Percentiles rank a stretch among this genome's conserved stretches.
phyloP scores from a whole-genome alignment of 1,284 basidiomycete genomes.

The Fomitopsis schrenkii region DNA sequence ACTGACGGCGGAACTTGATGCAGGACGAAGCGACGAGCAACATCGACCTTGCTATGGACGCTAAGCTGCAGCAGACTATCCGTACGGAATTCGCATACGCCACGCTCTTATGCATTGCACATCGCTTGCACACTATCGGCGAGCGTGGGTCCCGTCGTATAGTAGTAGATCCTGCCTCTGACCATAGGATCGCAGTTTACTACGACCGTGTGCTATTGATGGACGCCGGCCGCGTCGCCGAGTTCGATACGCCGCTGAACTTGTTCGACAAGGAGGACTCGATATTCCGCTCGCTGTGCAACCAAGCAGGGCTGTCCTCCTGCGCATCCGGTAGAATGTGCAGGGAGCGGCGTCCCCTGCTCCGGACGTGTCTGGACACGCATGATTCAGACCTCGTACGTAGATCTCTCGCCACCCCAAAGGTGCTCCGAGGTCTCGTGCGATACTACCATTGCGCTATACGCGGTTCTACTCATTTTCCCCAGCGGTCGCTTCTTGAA shows the following conservation, averaged over 20 bases:
- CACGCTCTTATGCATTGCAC: constrained; percentile 72
- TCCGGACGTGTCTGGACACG: no score
- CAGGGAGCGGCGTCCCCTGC: background rate
- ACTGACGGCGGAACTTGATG: background rate
- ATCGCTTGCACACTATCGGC: constrained; percentile 72
- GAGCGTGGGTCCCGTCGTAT: constrained; percentile 18
- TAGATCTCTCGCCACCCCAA: no score
- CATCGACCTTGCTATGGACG: constrained; percentile 80
- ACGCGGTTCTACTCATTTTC: no score
- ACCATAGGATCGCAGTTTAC: constrained; percentile 39
- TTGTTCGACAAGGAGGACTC: constrained; percentile 70
- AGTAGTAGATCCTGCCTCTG: background rate
- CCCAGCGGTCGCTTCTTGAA: no score
- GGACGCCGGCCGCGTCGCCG: constrained; percentile 64
- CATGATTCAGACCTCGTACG: no score
- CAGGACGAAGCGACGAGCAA: constrained; percentile 80
- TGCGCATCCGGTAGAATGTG: constrained; percentile 34
- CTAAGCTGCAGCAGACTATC: constrained; percentile 73
- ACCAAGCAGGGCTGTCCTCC: constrained; percentile 64
- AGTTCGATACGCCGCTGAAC: constrained; percentile 76
- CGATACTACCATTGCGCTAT: no score
- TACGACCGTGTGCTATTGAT: constrained; percentile 79
- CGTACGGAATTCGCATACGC: constrained; percentile 61
- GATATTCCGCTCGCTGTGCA: constrained; percentile 74
- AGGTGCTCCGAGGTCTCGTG: no score